phyloP scores from a whole-genome alignment of 768 basidiomycete genomes.

The Mycena maculata region DNA sequence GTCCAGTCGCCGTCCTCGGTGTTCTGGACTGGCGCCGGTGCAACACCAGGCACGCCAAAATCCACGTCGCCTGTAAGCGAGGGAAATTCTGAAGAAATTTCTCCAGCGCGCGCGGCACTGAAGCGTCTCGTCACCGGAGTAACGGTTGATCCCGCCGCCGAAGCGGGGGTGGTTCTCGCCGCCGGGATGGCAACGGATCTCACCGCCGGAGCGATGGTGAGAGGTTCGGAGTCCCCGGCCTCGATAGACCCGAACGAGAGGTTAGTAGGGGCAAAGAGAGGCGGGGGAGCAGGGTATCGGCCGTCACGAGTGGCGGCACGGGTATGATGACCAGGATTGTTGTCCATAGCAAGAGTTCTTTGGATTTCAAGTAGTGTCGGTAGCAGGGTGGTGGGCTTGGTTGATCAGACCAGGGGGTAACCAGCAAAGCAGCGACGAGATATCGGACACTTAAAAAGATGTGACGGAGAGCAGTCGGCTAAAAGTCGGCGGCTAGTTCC shows the following conservation, averaged over 20 bases:
- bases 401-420: conserved; percentile 18
- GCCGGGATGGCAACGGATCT: no score
- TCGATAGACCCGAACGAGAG: not conserved
- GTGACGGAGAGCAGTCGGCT: not conserved
- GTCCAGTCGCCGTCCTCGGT: not conserved
- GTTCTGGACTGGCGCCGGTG: not conserved
- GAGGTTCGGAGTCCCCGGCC: not conserved
- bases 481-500: no score
- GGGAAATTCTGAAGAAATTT: not conserved
- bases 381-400: not conserved
- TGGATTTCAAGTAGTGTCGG: not conserved
- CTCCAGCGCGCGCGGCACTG: no score
- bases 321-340: conserved; percentile 1
- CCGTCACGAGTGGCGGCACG: no score
- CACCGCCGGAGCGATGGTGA: not conserved
- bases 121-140: not conserved
- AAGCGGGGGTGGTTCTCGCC: no score
- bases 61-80: no score
- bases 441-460: conserved; percentile 11
- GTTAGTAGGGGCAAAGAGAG: not conserved
- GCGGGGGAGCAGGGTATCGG: conserved; percentile 6
- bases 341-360: not conserved
- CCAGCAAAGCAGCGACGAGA: conserved; percentile 10
- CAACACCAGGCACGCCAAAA: no score
- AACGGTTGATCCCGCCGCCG: not conserved